Evolutionary conservation across 805 yeast species (phyloP), one percentile per base, ranked within the genome.

Genomic region (Maudiozyma saulgeensis): DNA sequence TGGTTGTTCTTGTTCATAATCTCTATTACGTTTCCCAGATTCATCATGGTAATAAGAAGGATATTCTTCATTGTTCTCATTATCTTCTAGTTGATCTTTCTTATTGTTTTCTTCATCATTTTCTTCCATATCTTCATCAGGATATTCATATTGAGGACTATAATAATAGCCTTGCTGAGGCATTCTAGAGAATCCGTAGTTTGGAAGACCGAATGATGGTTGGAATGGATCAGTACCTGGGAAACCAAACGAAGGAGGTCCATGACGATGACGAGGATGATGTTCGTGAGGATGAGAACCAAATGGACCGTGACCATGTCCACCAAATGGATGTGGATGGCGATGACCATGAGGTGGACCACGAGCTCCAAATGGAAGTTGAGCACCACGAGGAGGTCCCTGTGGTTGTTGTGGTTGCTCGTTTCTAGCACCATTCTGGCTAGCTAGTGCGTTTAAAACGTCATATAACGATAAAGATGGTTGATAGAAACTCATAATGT

Each of bases 391-490:
- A 19, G 21, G 6, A 13, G 19, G 11, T 13, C 12, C 31, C 12
- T 26, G 25, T n/a, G 25, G 26, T 23, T 3, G 43, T 40, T 6
- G 26, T 26, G 21, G 43, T n/a, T 23, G 43, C 25, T 39, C 26
- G 25, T 47, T 50, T 46, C 60, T 54, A 8, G 44, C 39, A 11
- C 52, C 53, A 13, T 56, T 54, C 45, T 60, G 62, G 18, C 45
- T 53, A 18, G 61, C 50, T 34, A 63, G 48, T 6, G 67, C 67
- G 31, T 57, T 57, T 39, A 62, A 32, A 23, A 63, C 57, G 49
- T 63, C 68, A 41, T 60, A 62, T 18, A 62, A 46, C 0, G 68
- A 63, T 47, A 62, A 32, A 16, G 64, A 56, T 42, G 66, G 66
- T 51, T 62, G 64, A 43, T 62, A 59, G 43, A 59, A 63, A 42